Evolutionary conservation across 306 rosid species (phyloP).

Genomic region (Gleditsia sinensis): DNA sequence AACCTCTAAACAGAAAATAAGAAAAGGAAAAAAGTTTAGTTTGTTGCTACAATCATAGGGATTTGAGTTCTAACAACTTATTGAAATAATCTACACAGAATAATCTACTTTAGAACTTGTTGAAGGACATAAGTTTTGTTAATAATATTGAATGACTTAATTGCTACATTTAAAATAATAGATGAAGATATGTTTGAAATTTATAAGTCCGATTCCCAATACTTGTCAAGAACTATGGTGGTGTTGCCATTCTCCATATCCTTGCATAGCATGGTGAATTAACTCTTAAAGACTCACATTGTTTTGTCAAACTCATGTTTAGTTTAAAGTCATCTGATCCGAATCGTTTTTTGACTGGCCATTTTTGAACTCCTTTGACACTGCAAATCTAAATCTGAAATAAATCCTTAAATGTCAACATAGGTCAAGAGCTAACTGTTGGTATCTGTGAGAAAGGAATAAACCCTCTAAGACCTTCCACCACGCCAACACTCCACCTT

Average conservation of each 20-base stretch:
- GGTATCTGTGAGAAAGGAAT: slow-evolving; percentile 97
- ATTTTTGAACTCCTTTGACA: slow-evolving; percentile 26
- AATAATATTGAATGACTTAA: slow-evolving; percentile 16
- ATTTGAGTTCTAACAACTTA: neutral
- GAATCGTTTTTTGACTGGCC: slow-evolving; percentile 6
- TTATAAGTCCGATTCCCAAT: neutral
- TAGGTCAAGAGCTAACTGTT: slow-evolving; percentile 61
- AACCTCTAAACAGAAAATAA: slow-evolving; percentile 52
- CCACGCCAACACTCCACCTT: slow-evolving; percentile 91
- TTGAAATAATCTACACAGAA: slow-evolving; percentile 25
- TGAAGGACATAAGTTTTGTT: slow-evolving; percentile 15
- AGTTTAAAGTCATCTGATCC: neutral
- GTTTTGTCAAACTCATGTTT: neutral
- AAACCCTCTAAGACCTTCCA: slow-evolving; percentile 92
- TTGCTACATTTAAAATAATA: slow-evolving; percentile 3
- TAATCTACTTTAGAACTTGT: slow-evolving; percentile 8
- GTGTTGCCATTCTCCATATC: slow-evolving; percentile 18
- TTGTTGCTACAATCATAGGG: neutral
- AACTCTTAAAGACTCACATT: neutral
- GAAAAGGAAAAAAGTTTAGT: slow-evolving; percentile 19
- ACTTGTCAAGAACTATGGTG: slow-evolving; percentile 8
- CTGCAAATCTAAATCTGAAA: slow-evolving; percentile 9
- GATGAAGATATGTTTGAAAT: slow-evolving; percentile 4
- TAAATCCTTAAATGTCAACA: slow-evolving; percentile 23
- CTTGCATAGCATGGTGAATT: neutral